Evolutionary conservation across 2,329 filamentous ascomycete genomes (phyloP).

Genomic region (Arthrobotrys sphaeroides): DNA sequence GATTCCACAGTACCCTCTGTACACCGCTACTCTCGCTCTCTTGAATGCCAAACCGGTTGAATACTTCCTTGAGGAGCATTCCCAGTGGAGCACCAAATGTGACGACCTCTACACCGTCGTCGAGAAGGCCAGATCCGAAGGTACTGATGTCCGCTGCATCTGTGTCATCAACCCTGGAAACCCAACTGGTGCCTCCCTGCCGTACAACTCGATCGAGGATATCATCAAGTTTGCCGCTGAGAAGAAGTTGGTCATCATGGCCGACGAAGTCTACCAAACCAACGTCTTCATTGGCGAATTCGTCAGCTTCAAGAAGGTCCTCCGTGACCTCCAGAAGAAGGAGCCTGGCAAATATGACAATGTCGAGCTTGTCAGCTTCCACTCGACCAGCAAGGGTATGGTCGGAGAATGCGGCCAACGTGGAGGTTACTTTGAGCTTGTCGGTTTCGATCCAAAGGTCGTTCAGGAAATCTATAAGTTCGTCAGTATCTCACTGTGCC

Average conservation of each 20-base stretch:
- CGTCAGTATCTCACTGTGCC: constrained; percentile 94
- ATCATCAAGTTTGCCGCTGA: constrained; percentile 88
- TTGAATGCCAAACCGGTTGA: constrained; percentile 88
- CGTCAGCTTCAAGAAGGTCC: constrained; percentile 90
- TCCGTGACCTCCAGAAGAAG: constrained; percentile 81
- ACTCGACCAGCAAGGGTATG: constrained; percentile 98
- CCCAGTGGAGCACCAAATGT: constrained; percentile 87
- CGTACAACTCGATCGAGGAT: constrained; percentile 78
- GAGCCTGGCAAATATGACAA: constrained; percentile 79
- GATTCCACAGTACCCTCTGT: constrained; percentile 97
- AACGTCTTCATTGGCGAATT: constrained; percentile 97
- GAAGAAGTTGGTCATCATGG: constrained; percentile 86
- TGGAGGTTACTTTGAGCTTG: constrained; percentile 95
- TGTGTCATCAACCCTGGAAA: constrained; percentile 99
- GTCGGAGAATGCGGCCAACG: constrained; percentile 98
- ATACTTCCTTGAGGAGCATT: constrained; percentile 89
- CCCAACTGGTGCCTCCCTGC: constrained; percentile 88
- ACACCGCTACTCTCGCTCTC: constrained; percentile 88
- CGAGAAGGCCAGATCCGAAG: constrained; percentile 76
- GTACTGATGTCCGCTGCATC: constrained; percentile 88
- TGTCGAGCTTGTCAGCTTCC: constrained; percentile 88
- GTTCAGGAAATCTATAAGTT: constrained; percentile 98
- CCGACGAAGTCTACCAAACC: constrained; percentile 98
- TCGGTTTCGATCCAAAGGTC: constrained; percentile 85
- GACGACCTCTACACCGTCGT: constrained; percentile 78